Evolutionary conservation across 306 rosid species (phyloP).

Genomic region (Cicer cuneatum): DNA sequence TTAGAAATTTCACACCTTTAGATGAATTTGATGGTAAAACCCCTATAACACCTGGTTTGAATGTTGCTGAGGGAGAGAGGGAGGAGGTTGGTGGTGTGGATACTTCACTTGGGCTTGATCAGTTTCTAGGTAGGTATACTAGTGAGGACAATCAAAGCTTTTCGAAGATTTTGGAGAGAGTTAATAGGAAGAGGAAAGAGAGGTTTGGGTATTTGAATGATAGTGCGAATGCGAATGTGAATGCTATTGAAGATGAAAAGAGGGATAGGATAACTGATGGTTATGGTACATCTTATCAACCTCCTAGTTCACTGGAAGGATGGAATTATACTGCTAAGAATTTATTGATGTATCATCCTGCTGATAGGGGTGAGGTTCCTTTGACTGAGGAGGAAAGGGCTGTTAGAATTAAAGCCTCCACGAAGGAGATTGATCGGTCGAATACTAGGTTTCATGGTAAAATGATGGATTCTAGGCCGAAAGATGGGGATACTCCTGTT

Average conservation of each 20-base stretch:
- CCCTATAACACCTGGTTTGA: conserved; percentile 52
- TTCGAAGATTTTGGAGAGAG: conserved; percentile 79
- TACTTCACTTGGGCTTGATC: conserved; percentile 67
- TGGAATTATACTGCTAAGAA: conserved; percentile 88
- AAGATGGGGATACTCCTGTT: conserved; percentile 59
- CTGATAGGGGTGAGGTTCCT: conserved; percentile 86
- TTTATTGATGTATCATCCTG: conserved; percentile 92
- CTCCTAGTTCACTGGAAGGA: conserved; percentile 82
- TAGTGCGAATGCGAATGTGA: conserved; percentile 48
- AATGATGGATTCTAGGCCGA: conserved; percentile 74
- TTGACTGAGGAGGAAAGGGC: conserved; percentile 85
- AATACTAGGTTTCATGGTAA: conserved; percentile 89
- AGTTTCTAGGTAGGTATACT: conserved; percentile 79
- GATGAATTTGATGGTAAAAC: conserved; percentile 76
- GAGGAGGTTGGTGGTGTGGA: conserved; percentile 53
- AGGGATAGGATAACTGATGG: conserved; percentile 94
- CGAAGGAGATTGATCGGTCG: conserved; percentile 70
- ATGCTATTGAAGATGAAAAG: conserved; percentile 74
- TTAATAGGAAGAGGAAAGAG: conserved; percentile 97
- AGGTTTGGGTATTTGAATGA: conserved; percentile 71
- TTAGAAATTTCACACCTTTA: conserved; percentile 72
- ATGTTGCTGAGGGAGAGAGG: conserved; percentile 37
- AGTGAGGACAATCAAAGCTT: conserved; percentile 92
- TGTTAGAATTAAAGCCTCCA: conserved; percentile 68
- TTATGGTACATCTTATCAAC: conserved; percentile 91